Evolutionary conservation across 257 asterid genomes (phyloP).

Genomic region (Nicotiana knightiana): DNA sequence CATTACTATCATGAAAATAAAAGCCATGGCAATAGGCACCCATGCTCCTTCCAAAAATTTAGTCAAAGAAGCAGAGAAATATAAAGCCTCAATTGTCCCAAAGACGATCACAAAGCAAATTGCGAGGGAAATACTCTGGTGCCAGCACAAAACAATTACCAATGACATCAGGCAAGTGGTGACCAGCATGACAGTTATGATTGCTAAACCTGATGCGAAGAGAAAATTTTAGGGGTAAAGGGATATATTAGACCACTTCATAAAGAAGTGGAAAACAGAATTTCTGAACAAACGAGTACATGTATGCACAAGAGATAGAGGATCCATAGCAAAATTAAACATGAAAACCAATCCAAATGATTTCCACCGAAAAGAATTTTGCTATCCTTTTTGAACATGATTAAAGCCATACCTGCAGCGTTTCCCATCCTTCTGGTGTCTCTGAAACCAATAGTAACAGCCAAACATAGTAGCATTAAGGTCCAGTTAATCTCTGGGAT

Average conservation of each 20-base stretch:
- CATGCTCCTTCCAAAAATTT: slow-evolving; percentile 90
- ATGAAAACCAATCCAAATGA: neutral
- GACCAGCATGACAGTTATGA: slow-evolving; percentile 92
- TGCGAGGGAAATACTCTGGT: slow-evolving; percentile 50
- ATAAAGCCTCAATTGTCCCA: slow-evolving; percentile 69
- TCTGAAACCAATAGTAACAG: slow-evolving; percentile 80
- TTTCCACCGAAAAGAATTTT: neutral
- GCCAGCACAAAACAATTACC: slow-evolving; percentile 81
- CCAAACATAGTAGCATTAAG: slow-evolving; percentile 72
- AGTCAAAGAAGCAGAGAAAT: slow-evolving; percentile 71
- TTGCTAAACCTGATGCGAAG: slow-evolving; percentile 61
- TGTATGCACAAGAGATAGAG: neutral
- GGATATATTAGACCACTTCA: neutral
- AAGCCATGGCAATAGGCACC: slow-evolving; percentile 73
- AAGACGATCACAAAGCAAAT: slow-evolving; percentile 60
- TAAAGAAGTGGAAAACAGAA: neutral
- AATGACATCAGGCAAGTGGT: slow-evolving; percentile 93
- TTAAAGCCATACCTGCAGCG: slow-evolving; percentile 69
- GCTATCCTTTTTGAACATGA: neutral
- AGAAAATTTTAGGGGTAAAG: neutral
- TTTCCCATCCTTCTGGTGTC: slow-evolving; percentile 79
- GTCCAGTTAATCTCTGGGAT: slow-evolving; percentile 88
- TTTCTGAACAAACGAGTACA: neutral
- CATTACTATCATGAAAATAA: slow-evolving; percentile 67
- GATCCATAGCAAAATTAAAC: neutral